phyloP scores from a whole-genome alignment of 371 early-diverging fungal species.

The Rhizomucor pusillus region DNA sequence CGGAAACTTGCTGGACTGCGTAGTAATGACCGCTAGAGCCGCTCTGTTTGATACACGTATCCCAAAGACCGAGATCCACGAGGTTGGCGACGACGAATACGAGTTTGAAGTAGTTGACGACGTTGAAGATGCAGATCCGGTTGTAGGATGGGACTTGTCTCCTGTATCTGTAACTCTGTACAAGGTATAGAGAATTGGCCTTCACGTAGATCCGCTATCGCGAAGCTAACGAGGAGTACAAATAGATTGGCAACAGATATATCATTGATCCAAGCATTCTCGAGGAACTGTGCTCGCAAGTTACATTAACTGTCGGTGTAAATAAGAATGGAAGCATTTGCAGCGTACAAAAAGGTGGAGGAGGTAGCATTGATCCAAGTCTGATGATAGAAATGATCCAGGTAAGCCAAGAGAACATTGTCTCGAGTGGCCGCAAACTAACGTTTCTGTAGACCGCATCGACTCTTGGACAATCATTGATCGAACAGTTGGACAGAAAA shows the following conservation, averaged over 20 bases:
- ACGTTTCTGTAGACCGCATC: constrained; percentile 48
- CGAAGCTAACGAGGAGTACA: background rate
- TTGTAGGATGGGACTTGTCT: constrained; percentile 74
- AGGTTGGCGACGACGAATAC: constrained; percentile 69
- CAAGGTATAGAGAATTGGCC: constrained; percentile 49
- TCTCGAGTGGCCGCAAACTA: background rate
- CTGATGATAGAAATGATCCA: constrained; percentile 78
- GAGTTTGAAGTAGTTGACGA: constrained; percentile 91
- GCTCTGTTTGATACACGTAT: constrained; percentile 84
- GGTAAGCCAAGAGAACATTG: constrained; percentile 32
- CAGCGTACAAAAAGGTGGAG: constrained; percentile 77
- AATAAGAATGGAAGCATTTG: constrained; percentile 79
- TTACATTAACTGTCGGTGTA: constrained; percentile 78
- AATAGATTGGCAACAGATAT: constrained; percentile 76
- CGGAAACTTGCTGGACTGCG: constrained; percentile 84
- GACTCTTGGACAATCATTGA: constrained; percentile 55
- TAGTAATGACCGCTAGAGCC: constrained; percentile 81
- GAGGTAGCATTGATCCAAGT: constrained; percentile 77
- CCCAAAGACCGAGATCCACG: constrained; percentile 76
- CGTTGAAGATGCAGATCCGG: constrained; percentile 74
- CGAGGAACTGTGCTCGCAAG: constrained; percentile 85
- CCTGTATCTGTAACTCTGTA: constrained; percentile 83
- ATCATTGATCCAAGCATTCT: constrained; percentile 83
- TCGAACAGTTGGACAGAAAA: constrained; percentile 52
- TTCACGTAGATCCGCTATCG: background rate